Percentiles rank a stretch among this genome's conserved stretches.
phyloP scores from a whole-genome alignment of 2,329 filamentous ascomycete species.

The Diaporthe batatas region DNA sequence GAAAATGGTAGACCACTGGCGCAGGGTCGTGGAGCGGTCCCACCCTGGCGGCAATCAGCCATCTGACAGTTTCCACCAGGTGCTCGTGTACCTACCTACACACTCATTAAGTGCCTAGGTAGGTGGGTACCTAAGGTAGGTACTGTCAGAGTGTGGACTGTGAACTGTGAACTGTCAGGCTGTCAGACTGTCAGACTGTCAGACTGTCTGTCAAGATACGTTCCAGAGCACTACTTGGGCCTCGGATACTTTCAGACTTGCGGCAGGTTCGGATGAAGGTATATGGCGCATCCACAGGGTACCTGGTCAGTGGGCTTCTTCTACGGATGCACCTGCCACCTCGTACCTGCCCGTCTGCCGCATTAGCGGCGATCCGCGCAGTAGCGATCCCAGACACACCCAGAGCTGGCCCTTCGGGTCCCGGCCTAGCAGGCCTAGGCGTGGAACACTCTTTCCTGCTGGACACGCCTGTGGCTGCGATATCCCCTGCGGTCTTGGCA shows the following conservation, averaged over 20 bases:
- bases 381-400: not conserved
- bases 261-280: conserved; percentile 31
- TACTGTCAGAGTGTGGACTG: too few species aligned
- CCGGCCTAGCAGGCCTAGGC: not conserved
- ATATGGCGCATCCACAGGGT: not conserved
- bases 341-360: conserved; percentile 29
- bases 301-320: not conserved
- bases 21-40: not conserved
- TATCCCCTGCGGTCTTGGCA: conserved; percentile 20
- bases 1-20: not conserved
- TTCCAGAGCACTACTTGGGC: not conserved
- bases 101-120: too few species aligned
- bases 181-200: too few species aligned
- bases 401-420: not conserved
- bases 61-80: too few species aligned
- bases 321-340: conserved; percentile 22
- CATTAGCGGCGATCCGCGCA: conserved; percentile 32
- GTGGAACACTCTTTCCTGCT: conserved; percentile 1
- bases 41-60: too few species aligned
- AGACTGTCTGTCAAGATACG: not conserved
- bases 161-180: too few species aligned
- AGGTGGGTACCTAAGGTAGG: too few species aligned
- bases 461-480: conserved; percentile 6
- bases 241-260: not conserved
- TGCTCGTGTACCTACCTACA: too few species aligned